These are phyloP conservation scores for Trichaptum fuscoviolaceum DNA, from an alignment of 768 basidiomycete genomes.

Conservation along the genomic window DNA sequence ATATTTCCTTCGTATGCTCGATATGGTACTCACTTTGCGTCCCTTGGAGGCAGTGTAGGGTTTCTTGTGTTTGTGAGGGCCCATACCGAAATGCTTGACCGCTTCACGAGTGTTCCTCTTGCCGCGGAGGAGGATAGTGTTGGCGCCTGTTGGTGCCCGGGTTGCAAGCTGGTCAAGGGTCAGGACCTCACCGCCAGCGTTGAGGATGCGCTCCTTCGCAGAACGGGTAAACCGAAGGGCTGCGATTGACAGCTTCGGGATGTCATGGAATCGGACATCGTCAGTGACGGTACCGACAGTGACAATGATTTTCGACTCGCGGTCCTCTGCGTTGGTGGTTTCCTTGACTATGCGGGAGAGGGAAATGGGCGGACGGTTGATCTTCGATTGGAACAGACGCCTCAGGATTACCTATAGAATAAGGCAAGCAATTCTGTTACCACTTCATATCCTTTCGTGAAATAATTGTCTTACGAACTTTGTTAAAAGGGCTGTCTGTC, in stretches of 20 bases:
- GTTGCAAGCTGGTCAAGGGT: conserved; percentile 97
- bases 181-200: conserved; percentile 90
- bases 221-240: conserved; percentile 92
- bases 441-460: conserved; percentile 7
- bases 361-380: conserved; percentile 95
- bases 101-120: conserved; percentile 92
- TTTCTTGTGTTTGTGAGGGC: conserved; percentile 98
- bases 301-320: conserved; percentile 80
- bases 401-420: conserved; percentile 76
- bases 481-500: conserved; percentile 95
- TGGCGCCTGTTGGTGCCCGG: conserved; percentile 89
- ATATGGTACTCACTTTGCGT: conserved; percentile 61
- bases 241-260: conserved; percentile 90
- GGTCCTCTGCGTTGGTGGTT: conserved; percentile 59
- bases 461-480: conserved; percentile 39
- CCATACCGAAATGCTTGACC: conserved; percentile 98
- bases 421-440: conserved; percentile 16
- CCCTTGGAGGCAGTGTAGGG: conserved; percentile 95
- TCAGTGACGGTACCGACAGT: conserved; percentile 91
- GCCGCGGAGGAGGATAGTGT: conserved; percentile 91
- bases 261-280: conserved; percentile 77
- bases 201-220: conserved; percentile 92
- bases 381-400: conserved; percentile 94
- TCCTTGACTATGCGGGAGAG: conserved; percentile 89
- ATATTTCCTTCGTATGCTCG: not conserved